A percentile compares a stretch with the other conserved stretches of the same genome.
These are phyloP conservation scores for Penicillium occitanis DNA, from an alignment of 2,329 filamentous ascomycete genomes.

Conservation along the genomic window DNA sequence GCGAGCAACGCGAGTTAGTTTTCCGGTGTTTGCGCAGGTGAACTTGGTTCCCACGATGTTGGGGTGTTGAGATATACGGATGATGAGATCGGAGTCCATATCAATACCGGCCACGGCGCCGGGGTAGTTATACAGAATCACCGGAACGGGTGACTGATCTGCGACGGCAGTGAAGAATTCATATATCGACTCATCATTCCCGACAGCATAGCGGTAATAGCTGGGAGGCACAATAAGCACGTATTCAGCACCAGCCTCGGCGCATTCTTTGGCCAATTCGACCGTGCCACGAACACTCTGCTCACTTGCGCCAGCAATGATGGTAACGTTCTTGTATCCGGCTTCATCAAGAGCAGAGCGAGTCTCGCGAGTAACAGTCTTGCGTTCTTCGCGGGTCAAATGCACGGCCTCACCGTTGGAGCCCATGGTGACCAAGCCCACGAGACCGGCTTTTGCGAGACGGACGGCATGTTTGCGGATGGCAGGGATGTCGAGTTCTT, in stretches of 20 bases:
- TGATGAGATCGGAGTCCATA: slow-evolving; percentile 84
- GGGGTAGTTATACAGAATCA: slow-evolving; percentile 89
- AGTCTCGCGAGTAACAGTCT: slow-evolving; percentile 71
- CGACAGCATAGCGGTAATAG: slow-evolving; percentile 75
- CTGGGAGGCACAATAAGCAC: slow-evolving; percentile 75
- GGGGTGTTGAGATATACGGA: slow-evolving; percentile 73
- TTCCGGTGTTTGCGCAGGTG: slow-evolving; percentile 87
- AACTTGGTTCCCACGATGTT: slow-evolving; percentile 90
- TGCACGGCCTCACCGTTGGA: slow-evolving; percentile 90
- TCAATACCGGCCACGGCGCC: slow-evolving; percentile 84
- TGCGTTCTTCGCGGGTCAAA: slow-evolving; percentile 74
- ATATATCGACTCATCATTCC: slow-evolving; percentile 68
- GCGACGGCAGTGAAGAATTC: slow-evolving; percentile 75
- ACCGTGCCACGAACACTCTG: slow-evolving; percentile 80
- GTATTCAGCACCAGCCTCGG: slow-evolving; percentile 73
- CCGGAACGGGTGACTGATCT: slow-evolving; percentile 70
- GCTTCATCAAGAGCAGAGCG: slow-evolving; percentile 79
- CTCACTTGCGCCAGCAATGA: slow-evolving; percentile 79
- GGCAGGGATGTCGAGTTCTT: slow-evolving; percentile 76
- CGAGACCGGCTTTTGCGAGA: slow-evolving; percentile 73
- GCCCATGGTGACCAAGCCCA: slow-evolving; percentile 81
- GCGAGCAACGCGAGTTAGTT: slow-evolving; percentile 76
- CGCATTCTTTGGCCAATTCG: slow-evolving; percentile 66
- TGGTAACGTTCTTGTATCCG: slow-evolving; percentile 71
- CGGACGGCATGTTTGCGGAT: slow-evolving; percentile 80